Evolutionary conservation across 1,139 yeast genomes (phyloP), one percentile per base, ranked within the genome.

Genomic region (Chernovozyma aurita): DNA sequence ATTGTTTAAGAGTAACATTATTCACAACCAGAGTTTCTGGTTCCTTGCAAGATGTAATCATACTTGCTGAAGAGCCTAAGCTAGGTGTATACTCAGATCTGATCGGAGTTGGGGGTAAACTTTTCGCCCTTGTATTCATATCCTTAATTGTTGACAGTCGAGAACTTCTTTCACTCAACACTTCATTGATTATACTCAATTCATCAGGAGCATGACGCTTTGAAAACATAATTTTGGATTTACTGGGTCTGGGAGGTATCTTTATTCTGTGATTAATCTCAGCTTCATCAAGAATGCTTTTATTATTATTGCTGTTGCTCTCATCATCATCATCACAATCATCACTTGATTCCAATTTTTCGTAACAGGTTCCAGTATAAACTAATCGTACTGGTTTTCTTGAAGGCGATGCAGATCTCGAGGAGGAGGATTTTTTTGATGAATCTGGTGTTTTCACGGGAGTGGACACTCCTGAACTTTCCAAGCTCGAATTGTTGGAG

Each of bases 121-220:
- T 31, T 14, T 31, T 31, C 18, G 21, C 4, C 4, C 22, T 24
- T 7, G 15, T 14, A n/a, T 14, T 14, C 13, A 13, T 21, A 13
- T 22, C 26, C 32, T 16, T 24, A 3, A 56, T 35, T 40, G 68
- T 65, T 6, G 68, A 50, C 12, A 41, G 42, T 43, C 71, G 51
- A 4, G 70, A 62, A 35, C 57, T 51, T 11, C 50, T 55, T 21
- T 49, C 54, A 30, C 49, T 47, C 11, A 71, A 59, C 28, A 53
- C 60, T 42, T 70, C 76, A 44, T 69, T 73, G 26, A 70, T 69
- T 13, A 67, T 59, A 47, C 76, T 70, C 39, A 70, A 57, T 33
- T 63, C 71, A 43, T 67, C 72, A 2, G 42, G 42, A 3, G 45
- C 39, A 18, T 25, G 30, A 9, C 27, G 30, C 28, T 31, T 38